Base-by-base conservation (phyloP, 176 grass and related monocot species). In the Tillandsia leiboldiana region DNA sequence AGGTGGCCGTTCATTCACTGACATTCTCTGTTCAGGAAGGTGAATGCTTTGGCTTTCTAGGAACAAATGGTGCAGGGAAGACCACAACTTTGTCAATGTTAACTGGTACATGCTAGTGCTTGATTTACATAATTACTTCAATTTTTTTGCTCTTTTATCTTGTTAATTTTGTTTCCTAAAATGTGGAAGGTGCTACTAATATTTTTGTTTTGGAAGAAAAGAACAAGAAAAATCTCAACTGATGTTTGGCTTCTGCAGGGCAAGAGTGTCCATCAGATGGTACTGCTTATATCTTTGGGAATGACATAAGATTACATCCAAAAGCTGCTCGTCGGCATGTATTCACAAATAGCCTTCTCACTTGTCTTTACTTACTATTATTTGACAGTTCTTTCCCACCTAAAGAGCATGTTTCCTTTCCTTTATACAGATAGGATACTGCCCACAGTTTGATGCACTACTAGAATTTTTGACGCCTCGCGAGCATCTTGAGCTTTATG, bases 41-140 rank as follows among this genome's bases (percentile, higher is more conserved):
- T 56, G 82, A 84, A 74, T 84, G 82, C 54, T 84, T 84, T 64
- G 82, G 82, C 61, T 84, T 84, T 73, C 76, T 84, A 13, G 82
- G 82, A 54, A 84, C 82, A 79, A 84, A 84, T 58, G 82, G 82
- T 11, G 82, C 82, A 50, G 82, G 82, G 27, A 84, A 84, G 71
- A 84, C 82, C 70, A 84, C 82, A 65, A 79, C 82, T 64, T 79
- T 84, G 65, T 84, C 82, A 28, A 84, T 84, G 82, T 73, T 84
- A 71, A 84, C 82, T 64, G 82, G 82, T 84, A 79, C 48, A 50
- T 70, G 20, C 14, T 42, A 59, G n/a, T 14, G 20, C 14, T 59
- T 17, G 14, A 17, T 59, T 59, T 59, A 18, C n/a, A 4, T 59
- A 17, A 8, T 18, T 59, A 17, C 54, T 8, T 59, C 20, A 18